Conservation (phyloP, 106 monocot species). For the Apostasia ramifera region DNA sequence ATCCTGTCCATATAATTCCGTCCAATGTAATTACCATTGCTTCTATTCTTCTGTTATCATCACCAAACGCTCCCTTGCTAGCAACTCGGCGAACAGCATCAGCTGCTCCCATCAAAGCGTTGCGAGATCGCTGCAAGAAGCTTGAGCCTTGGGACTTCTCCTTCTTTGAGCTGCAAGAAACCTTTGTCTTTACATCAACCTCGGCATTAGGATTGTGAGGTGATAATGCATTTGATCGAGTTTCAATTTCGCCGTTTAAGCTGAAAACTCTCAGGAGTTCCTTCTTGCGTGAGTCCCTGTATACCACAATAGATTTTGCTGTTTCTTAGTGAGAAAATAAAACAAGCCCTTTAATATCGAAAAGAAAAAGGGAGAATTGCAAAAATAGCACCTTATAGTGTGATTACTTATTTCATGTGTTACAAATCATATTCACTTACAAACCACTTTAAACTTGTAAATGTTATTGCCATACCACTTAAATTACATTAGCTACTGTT, state of each 20-base stretch:
- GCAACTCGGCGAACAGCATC: slow-evolving; percentile 20
- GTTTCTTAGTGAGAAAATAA: not conserved
- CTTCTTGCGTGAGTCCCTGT: too few species aligned
- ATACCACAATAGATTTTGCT: too few species aligned
- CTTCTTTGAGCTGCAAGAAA: slow-evolving; percentile 5
- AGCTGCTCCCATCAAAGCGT: slow-evolving; percentile 16
- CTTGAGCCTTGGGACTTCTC: slow-evolving; percentile 13
- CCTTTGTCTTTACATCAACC: slow-evolving; percentile 11
- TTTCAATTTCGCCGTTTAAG: slow-evolving; percentile 13
- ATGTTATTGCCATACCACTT: too few species aligned
- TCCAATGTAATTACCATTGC: slow-evolving; percentile 9
- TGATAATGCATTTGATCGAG: not conserved
- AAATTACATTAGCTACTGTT: too few species aligned
- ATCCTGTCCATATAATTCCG: slow-evolving; percentile 13
- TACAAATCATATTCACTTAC: not conserved
- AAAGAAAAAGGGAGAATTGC: not conserved
- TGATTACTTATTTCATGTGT: not conserved
- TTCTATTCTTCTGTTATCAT: slow-evolving; percentile 7
- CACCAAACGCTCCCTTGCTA: slow-evolving; percentile 11
- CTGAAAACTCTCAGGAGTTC: slow-evolving; percentile 13
- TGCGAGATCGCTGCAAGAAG: slow-evolving; percentile 12
- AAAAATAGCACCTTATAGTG: not conserved
- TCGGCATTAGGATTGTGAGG: not conserved
- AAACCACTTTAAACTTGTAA: not conserved
- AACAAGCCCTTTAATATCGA: not conserved